Base-by-base conservation (phyloP, 768 basidiomycete genomes). In the Boletus sp. region DNA sequence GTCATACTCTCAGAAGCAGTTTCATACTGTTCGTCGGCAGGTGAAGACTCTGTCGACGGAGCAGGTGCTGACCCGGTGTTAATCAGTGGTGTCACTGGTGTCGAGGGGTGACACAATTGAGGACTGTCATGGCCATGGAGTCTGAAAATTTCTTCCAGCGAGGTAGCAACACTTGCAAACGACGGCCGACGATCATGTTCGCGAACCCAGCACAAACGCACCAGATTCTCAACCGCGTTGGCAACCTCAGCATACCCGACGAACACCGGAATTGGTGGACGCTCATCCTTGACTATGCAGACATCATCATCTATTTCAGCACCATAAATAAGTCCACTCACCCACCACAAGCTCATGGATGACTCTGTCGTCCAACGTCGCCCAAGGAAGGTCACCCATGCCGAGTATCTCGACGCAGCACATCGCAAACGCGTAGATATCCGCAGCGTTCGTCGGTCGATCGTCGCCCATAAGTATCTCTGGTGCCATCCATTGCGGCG, bases 381-480 rank as follows among this genome's bases (percentile, higher is more conserved):
- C 70, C 83, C 85, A 87, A 1, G 87, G 85, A 50, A 86, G 68
- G 53, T 80, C 77, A 5, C 86, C 87, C 73, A 83, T 81, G 0
- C 80, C 77, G 29, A 87, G 70, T 51, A 88, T 80, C 66, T 89
- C 87, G 7, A 84, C 71, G 54, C 85, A 88, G 42, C 77, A 76
- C 52, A 90, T 83, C 0, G 83, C 83, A 64, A 81, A 92, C 2
- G 87, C 80, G 52, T 88, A 92, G 5, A 89, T 80, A 64, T 90
- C 89, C 48, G 79, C 80, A 35, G 81, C 78, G 3, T 75, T 68
- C 0, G 84, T 89, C 44, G 84, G 67, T 29, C 68, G 68, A 11
- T 73, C 71, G 7, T 72, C 64, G 2, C 83, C 85, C 20, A 67
- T 66, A 71, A 89, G 75, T 45, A 89, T 71, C 65, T 90, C 87